These are phyloP conservation scores for Dendrobium nobile DNA, from an alignment of 106 monocot species.

Conservation along the genomic window DNA sequence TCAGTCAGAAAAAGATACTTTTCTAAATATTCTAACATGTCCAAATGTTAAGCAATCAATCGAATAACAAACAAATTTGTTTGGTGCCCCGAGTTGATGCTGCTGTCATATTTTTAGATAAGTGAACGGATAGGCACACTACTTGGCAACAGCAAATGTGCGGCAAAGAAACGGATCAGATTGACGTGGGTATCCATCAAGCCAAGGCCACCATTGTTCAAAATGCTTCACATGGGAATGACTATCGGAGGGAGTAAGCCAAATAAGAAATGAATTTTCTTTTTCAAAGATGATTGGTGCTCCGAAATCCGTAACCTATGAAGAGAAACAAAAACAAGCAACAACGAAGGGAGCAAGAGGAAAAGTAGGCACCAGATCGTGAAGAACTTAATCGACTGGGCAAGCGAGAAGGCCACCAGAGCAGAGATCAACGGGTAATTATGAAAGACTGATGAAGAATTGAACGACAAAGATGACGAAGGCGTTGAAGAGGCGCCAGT, in stretches of 20 bases:
- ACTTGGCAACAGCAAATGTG: neutral
- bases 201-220: neutral
- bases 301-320: neutral
- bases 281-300: neutral
- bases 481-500: neutral
- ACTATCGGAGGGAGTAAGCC: neutral
- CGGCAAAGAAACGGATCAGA: neutral
- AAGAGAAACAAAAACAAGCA: neutral
- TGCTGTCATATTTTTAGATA: neutral
- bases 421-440: slow-evolving; percentile 26
- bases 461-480: neutral
- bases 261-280: neutral
- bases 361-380: slow-evolving; percentile 11
- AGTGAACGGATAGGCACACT: neutral
- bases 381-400: slow-evolving; percentile 30
- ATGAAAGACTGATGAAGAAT: slow-evolving; percentile 3
- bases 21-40: neutral
- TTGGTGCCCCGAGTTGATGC: neutral
- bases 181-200: neutral
- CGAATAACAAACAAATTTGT: neutral
- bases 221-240: neutral
- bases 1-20: neutral
- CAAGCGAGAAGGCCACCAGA: slow-evolving; percentile 19
- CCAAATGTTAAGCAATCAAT: neutral
- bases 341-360: neutral